Evolutionary conservation across 192 early-diverging fungal genomes (phyloP).

Genomic region (Coemansia sp.): DNA sequence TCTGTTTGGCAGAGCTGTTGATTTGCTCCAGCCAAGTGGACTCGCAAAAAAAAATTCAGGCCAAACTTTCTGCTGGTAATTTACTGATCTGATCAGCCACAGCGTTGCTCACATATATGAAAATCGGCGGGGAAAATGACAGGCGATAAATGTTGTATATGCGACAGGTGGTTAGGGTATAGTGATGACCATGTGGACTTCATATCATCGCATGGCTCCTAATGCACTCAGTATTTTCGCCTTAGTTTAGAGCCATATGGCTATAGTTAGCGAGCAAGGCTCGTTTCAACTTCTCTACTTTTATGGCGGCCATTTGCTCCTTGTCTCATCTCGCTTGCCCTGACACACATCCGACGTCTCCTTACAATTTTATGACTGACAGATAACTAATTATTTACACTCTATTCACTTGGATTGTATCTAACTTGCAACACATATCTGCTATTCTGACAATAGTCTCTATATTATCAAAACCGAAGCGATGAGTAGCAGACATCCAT

Average conservation of each 20-base stretch:
- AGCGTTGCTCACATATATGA: not conserved
- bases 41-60: conserved; percentile 5
- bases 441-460: not conserved
- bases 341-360: too few relatives aligned
- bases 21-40: not conserved
- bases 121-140: not conserved
- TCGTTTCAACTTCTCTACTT: not conserved
- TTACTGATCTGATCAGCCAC: not conserved
- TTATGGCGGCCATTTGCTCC: not conserved
- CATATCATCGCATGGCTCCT: not conserved
- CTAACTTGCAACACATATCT: not conserved
- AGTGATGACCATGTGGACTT: not conserved
- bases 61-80: not conserved
- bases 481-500: conserved; percentile 5
- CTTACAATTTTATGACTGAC: conserved; percentile 1
- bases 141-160: not conserved
- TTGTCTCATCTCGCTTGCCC: not conserved
- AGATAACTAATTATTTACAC: not conserved
- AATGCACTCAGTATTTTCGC: not conserved
- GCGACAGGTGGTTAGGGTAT: not conserved
- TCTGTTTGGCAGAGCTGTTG: not conserved
- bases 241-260: not conserved
- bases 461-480: not conserved
- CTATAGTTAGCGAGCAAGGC: not conserved
- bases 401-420: not conserved